A percentile compares a stretch with the other conserved stretches of the same genome.
Conservation (phyloP, 371 early-diverging fungal species). For the Conidiobolus incongruus region DNA sequence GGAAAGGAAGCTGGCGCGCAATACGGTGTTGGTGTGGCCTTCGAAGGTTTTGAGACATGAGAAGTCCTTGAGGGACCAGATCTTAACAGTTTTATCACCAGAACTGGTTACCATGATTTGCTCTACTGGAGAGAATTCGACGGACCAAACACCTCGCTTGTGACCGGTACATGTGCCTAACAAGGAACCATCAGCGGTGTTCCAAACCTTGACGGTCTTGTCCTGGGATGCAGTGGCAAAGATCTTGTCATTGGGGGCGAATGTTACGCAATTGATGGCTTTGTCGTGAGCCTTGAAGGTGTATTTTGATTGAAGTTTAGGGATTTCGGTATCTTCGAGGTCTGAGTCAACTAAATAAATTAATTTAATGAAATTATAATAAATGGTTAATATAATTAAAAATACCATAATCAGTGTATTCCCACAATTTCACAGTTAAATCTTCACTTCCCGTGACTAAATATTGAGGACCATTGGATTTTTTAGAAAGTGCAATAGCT, state of each 20-base stretch:
- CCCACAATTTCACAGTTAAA: conserved; percentile 88
- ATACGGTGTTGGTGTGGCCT: conserved; percentile 85
- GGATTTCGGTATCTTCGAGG: no score
- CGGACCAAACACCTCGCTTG: conserved; percentile 85
- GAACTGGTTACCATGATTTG: conserved; percentile 76
- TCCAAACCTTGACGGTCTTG: conserved; percentile 90
- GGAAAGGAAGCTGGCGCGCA: conserved; percentile 60
- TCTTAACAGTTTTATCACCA: conserved; percentile 79
- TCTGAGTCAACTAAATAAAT: not conserved
- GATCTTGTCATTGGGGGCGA: conserved; percentile 76
- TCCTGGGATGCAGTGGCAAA: conserved; percentile 96
- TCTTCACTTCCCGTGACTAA: conserved; percentile 78
- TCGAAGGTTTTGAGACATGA: conserved; percentile 86
- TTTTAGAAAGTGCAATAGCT: conserved; percentile 39
- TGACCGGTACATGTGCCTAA: conserved; percentile 81
- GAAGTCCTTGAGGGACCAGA: conserved; percentile 79
- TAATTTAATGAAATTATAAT: no score
- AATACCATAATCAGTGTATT: conserved; percentile 26
- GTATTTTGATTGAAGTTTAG: conserved; percentile 29
- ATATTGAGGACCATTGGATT: conserved; percentile 18
- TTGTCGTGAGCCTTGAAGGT: conserved; percentile 93
- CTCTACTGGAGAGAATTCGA: conserved; percentile 76
- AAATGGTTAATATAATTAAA: no score
- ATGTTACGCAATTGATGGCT: conserved; percentile 85
- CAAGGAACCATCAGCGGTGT: conserved; percentile 51